Conservation (phyloP, 2,329 filamentous ascomycete species). For the Ophiosphaerella korrae region DNA sequence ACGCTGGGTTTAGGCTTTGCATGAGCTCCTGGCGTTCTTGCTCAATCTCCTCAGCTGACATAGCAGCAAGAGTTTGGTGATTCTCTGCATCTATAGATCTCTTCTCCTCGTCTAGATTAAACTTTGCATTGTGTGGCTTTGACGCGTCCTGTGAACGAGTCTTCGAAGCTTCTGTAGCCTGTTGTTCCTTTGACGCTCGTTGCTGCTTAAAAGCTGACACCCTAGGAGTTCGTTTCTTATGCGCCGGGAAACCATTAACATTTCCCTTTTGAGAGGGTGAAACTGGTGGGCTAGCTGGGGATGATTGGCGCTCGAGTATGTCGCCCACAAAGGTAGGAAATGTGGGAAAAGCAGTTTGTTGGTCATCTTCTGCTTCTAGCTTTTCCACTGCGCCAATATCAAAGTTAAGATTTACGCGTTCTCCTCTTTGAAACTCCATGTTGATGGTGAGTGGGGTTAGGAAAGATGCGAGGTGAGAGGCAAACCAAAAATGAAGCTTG, state of each 20-base stretch:
- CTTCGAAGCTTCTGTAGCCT: slow-evolving; percentile 15
- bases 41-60: slow-evolving; percentile 83
- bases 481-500: background rate
- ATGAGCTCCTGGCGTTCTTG: slow-evolving; percentile 81
- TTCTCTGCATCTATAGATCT: slow-evolving; percentile 84
- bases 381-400: slow-evolving; percentile 58
- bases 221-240: slow-evolving; percentile 72
- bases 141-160: slow-evolving; percentile 15
- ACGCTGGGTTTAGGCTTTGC: slow-evolving; percentile 71
- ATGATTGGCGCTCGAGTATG: slow-evolving; percentile 74
- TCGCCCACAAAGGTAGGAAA: slow-evolving; percentile 66
- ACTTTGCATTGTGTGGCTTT: slow-evolving; percentile 16
- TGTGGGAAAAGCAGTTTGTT: slow-evolving; percentile 18
- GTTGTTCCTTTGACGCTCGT: slow-evolving; percentile 47
- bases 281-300: slow-evolving; percentile 65
- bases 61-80: slow-evolving; percentile 69
- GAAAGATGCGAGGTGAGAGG: background rate
- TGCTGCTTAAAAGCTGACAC: slow-evolving; percentile 81
- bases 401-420: slow-evolving; percentile 66
- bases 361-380: slow-evolving; percentile 31
- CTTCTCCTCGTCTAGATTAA: slow-evolving; percentile 62
- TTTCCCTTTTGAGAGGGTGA: slow-evolving; percentile 63
- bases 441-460: slow-evolving; percentile 2
- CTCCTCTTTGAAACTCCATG: slow-evolving; percentile 59
- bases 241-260: slow-evolving; percentile 81